phyloP scores from a whole-genome alignment of 371 early-diverging fungal species.

The Globomyces sp. region DNA sequence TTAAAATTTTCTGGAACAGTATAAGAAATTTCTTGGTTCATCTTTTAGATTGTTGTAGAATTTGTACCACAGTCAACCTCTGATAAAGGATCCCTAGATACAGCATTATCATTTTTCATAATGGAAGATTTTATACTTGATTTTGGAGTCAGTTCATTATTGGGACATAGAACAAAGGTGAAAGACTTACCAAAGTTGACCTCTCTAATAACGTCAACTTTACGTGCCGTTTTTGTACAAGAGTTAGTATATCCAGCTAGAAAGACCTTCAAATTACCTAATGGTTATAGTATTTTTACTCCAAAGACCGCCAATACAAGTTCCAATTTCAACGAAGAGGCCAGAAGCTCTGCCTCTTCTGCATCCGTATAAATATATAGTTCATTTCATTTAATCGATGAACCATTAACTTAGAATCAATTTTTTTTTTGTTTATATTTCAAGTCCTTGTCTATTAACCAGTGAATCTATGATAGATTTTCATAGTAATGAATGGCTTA shows the following conservation, averaged over 20 bases:
- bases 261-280: conserved; percentile 29
- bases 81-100: conserved; percentile 16
- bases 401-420: too few species aligned
- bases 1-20: conserved; percentile 86
- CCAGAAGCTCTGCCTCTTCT: too few species aligned
- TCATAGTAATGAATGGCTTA: too few species aligned
- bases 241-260: conserved; percentile 45
- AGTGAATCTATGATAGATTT: too few species aligned
- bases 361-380: too few species aligned
- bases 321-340: too few species aligned
- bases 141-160: conserved; percentile 78
- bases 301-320: not conserved
- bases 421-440: too few species aligned
- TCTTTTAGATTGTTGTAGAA: conserved; percentile 54
- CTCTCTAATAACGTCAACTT: conserved; percentile 70
- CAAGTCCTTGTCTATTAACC: too few species aligned
- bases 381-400: too few species aligned
- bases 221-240: conserved; percentile 64
- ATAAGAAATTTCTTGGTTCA: conserved; percentile 25
- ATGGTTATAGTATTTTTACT: not conserved
- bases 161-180: conserved; percentile 91
- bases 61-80: conserved; percentile 37
- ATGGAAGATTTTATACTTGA: conserved; percentile 60
- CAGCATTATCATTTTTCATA: conserved; percentile 36
- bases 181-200: conserved; percentile 92